Percentiles rank a stretch among this genome's conserved stretches.
Evolutionary conservation across 257 asterid genomes (phyloP).

Genomic region (Solanum pinnatisectum): DNA sequence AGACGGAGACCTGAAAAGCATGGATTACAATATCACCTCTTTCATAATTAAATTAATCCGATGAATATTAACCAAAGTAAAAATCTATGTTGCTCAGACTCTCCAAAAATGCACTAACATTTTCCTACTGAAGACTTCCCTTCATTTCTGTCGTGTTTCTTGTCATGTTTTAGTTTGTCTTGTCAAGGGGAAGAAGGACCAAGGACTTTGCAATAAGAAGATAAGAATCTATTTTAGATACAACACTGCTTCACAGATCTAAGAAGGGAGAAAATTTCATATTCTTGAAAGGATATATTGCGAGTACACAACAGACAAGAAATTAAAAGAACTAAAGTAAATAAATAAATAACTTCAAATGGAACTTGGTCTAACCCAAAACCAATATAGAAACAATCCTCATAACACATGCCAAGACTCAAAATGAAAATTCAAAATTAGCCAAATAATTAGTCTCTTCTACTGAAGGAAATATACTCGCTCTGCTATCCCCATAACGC

Average conservation of each 20-base stretch:
- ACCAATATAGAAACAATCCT: not conserved
- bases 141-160: not conserved
- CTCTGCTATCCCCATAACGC: not conserved
- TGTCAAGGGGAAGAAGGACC: not conserved
- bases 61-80: not conserved
- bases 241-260: not conserved
- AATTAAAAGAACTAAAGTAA: not conserved
- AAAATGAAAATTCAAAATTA: not conserved
- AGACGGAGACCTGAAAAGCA: slow-evolving; percentile 23
- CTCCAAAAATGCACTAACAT: not conserved
- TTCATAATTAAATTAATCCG: not conserved
- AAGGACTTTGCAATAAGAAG: not conserved
- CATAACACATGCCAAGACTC: not conserved
- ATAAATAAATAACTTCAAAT: not conserved
- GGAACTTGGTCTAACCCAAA: not conserved
- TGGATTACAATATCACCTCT: not conserved
- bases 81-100: not conserved
- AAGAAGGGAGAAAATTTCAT: not conserved
- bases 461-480: not conserved
- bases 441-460: not conserved
- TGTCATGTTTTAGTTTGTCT: not conserved
- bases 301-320: not conserved
- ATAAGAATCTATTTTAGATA: not conserved
- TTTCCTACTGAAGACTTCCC: not conserved
- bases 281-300: not conserved